These are phyloP conservation scores for Cercospora sojina DNA, from an alignment of 2,329 filamentous ascomycete genomes.

Conservation along the genomic window DNA sequence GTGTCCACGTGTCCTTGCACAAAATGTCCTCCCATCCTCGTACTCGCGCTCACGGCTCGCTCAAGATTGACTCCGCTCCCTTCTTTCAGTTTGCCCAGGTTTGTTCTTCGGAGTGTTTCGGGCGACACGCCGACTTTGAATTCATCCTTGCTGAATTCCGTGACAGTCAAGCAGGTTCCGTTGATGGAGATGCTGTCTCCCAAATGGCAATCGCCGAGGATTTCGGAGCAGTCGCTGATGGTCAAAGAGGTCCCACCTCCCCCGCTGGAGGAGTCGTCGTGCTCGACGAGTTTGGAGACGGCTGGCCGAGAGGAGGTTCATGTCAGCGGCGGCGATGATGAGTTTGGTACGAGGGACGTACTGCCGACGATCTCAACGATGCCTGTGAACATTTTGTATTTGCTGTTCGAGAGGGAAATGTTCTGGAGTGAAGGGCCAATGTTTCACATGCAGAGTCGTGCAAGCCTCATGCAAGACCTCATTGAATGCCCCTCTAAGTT, in stretches of 20 bases:
- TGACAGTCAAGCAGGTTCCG: constrained; percentile 93
- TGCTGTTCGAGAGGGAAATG: background rate
- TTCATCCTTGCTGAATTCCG: constrained; percentile 58
- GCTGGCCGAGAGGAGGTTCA: constrained; percentile 54
- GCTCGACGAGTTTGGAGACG: constrained; percentile 75
- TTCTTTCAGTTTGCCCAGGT: constrained; percentile 72
- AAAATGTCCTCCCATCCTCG: constrained; percentile 97
- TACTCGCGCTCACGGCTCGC: constrained; percentile 83
- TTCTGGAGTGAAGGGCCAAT: constrained; percentile 1
- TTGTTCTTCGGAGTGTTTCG: constrained; percentile 92
- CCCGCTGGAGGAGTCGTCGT: constrained; percentile 69
- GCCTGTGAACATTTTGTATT: constrained; percentile 81
- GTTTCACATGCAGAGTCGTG: constrained; percentile 4
- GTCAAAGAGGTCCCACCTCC: constrained; percentile 86
- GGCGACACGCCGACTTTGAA: constrained; percentile 96
- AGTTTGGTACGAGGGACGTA: constrained; percentile 49
- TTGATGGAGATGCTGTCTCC: constrained; percentile 96
- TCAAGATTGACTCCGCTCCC: constrained; percentile 83
- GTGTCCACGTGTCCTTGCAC: constrained; percentile 98
- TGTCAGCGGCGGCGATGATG: constrained; percentile 36
- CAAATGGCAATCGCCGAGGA: constrained; percentile 78
- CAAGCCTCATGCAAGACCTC: constrained; percentile 16
- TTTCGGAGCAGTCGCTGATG: constrained; percentile 70
- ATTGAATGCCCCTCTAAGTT: too few species aligned
- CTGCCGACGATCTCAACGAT: constrained; percentile 91